Conservation (phyloP, 106 monocot species). For the Narthecium ossifragum region DNA sequence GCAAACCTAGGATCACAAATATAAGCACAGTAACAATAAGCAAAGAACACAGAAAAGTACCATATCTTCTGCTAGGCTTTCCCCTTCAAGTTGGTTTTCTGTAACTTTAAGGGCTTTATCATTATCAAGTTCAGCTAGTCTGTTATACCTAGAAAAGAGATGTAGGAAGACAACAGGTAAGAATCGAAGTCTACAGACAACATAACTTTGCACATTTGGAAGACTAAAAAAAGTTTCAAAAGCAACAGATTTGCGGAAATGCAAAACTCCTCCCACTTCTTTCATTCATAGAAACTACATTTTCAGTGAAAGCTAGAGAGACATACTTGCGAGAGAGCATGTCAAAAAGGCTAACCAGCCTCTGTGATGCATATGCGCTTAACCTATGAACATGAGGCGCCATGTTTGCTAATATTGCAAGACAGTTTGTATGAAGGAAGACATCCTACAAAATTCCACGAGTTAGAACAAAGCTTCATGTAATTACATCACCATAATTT, state of each 20-base stretch:
- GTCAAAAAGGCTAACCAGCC: conserved; percentile 97
- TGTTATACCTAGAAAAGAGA: conserved; percentile 60
- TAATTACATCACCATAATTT: too few species aligned
- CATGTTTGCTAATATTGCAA: conserved; percentile 95
- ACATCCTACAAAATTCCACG: conserved; percentile 87
- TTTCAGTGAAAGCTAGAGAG: too few species aligned
- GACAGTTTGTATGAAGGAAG: conserved; percentile 94
- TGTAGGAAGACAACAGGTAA: too few species aligned
- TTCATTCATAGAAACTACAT: too few species aligned
- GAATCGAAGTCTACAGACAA: too few species aligned
- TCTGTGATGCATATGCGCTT: conserved; percentile 93
- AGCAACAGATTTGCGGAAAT: too few species aligned
- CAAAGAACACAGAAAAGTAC: conserved; percentile 26
- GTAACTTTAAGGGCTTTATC: conserved; percentile 39
- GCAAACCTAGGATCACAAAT: neutral
- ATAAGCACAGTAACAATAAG: neutral
- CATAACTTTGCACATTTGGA: too few species aligned
- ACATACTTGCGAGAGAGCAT: conserved; percentile 95
- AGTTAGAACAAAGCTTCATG: too few species aligned
- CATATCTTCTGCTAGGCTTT: conserved; percentile 54
- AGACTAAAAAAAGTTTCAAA: neutral
- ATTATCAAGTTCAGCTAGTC: conserved; percentile 71
- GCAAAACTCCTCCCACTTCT: too few species aligned
- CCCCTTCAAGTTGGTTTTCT: conserved; percentile 40
- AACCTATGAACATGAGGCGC: conserved; percentile 90